Evolutionary conservation across 2,329 filamentous ascomycete genomes (phyloP).

Genomic region (Bipolaris oryzae): DNA sequence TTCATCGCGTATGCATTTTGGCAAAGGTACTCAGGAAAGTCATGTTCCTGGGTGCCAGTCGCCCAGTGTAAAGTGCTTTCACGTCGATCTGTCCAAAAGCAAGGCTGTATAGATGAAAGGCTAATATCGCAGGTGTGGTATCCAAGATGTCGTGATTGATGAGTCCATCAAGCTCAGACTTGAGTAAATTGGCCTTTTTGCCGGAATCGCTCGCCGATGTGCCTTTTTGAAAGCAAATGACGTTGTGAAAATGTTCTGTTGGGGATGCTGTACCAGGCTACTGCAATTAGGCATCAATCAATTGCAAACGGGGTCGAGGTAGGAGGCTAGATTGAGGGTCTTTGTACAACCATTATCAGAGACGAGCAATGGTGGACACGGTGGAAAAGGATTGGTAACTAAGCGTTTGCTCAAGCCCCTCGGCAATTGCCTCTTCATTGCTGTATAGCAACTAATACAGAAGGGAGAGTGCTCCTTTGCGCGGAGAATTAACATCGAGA

Average conservation of each 20-base stretch:
- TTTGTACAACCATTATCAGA: background rate
- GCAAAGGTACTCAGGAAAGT: background rate
- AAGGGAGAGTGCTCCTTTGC: background rate
- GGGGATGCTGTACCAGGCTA: background rate
- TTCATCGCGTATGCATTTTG: background rate
- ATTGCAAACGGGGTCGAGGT: background rate
- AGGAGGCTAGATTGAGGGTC: background rate
- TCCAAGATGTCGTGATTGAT: background rate
- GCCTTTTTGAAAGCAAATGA: background rate
- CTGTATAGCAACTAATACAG: background rate
- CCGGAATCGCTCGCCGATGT: background rate
- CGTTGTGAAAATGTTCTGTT: background rate
- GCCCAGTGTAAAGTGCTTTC: background rate
- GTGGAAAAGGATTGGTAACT: background rate
- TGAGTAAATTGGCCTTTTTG: conserved; percentile 4
- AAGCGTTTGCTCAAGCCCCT: background rate
- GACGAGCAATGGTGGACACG: background rate
- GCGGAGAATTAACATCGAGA: background rate
- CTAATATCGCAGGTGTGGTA: conserved; percentile 9
- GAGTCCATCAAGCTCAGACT: background rate
- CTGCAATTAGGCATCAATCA: conserved; percentile 2
- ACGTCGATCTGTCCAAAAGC: background rate
- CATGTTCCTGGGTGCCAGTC: background rate
- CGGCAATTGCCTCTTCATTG: background rate
- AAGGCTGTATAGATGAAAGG: conserved; percentile 15